Conservation (phyloP, 2,329 filamentous ascomycete genomes). For the Claviceps digitariae region DNA sequence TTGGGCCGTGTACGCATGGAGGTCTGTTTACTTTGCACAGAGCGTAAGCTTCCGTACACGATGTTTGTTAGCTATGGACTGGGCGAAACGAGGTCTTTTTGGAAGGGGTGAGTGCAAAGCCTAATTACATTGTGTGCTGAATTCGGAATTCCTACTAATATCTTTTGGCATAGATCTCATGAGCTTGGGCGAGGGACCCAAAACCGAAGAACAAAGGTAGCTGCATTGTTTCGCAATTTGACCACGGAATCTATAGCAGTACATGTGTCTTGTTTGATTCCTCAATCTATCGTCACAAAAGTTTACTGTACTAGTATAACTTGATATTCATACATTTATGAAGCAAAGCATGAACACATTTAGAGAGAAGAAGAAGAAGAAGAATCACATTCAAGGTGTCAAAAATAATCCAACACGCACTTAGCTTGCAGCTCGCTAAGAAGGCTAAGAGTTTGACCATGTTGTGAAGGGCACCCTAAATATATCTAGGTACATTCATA, state of each 20-base stretch:
- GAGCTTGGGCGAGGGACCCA: constrained; percentile 27
- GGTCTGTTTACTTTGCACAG: constrained; percentile 93
- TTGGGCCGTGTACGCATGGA: constrained; percentile 90
- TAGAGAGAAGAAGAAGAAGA: neutral
- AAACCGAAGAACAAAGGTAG: neutral
- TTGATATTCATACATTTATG: neutral
- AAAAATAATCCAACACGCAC: neutral
- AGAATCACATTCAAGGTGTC: neutral
- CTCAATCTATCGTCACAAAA: neutral
- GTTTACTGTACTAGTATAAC: neutral
- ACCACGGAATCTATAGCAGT: neutral
- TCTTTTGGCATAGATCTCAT: constrained; percentile 29
- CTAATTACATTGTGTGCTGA: neutral
- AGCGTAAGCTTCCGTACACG: constrained; percentile 88
- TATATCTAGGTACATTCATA: neutral
- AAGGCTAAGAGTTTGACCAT: neutral
- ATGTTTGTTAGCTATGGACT: constrained; percentile 89
- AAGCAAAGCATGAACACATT: neutral
- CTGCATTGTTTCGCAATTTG: neutral
- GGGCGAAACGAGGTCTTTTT: constrained; percentile 92
- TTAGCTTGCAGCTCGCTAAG: neutral
- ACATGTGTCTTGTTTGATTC: neutral
- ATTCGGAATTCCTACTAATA: neutral
- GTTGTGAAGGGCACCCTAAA: neutral
- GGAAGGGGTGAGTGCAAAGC: constrained; percentile 61